Percentiles rank a stretch among this genome's conserved stretches.
Conservation (phyloP, 164 flowering plant species). For the Stephania cephalantha region DNA sequence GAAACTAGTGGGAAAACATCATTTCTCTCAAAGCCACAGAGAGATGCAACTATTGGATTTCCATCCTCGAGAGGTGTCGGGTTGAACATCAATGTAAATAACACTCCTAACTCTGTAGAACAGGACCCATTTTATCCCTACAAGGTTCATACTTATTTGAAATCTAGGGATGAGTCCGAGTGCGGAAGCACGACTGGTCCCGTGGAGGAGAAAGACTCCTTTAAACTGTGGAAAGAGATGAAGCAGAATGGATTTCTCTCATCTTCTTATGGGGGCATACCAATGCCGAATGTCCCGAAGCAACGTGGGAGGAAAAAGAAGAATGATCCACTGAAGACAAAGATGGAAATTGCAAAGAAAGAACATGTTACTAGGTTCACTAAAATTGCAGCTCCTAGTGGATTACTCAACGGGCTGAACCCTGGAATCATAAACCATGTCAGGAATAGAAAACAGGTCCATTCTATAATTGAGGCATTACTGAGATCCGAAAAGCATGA, state of each 20-base stretch:
- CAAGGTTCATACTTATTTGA: constrained; percentile 27
- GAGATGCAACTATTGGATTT: constrained; percentile 8
- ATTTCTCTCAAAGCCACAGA: constrained; percentile 13
- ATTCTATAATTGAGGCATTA: constrained; percentile 80
- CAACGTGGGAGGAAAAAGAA: constrained; percentile 56
- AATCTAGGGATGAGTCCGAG: constrained; percentile 46
- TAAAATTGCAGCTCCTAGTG: constrained; percentile 91
- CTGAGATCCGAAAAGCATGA: constrained; percentile 55
- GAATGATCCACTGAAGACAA: constrained; percentile 50
- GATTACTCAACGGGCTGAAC: constrained; percentile 73
- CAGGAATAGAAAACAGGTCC: constrained; percentile 90
- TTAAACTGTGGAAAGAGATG: constrained; percentile 71
- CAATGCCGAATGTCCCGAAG: constrained; percentile 59
- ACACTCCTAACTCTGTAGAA: constrained; percentile 35
- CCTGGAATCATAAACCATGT: constrained; percentile 96
- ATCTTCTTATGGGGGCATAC: constrained; percentile 52
- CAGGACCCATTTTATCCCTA: constrained; percentile 29
- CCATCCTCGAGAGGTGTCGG: constrained; percentile 27
- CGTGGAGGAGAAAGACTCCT: constrained; percentile 47
- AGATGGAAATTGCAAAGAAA: constrained; percentile 75
- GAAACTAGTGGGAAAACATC: constrained; percentile 2
- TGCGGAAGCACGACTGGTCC: constrained; percentile 62
- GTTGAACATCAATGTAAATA: constrained; percentile 50
- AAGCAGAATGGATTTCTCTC: constrained; percentile 82
- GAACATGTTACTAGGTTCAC: constrained; percentile 79